Conservation (phyloP, 2,329 filamentous ascomycete species). For the Sporothrix brasiliensis region DNA sequence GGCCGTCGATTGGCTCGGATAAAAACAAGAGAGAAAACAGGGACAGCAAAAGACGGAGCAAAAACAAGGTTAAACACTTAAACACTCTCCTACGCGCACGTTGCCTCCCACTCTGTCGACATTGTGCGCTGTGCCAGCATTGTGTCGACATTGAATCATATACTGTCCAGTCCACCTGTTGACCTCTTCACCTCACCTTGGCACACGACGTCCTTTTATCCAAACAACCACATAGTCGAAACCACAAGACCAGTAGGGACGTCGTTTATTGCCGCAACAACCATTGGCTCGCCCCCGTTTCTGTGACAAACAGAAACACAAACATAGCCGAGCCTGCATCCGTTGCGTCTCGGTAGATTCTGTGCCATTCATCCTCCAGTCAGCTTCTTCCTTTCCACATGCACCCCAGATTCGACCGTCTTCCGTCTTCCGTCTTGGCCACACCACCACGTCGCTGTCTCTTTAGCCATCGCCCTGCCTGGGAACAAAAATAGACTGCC, state of each 20-base stretch:
- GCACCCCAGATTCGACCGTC: conserved; percentile 3
- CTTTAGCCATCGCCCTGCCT: neutral
- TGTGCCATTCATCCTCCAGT: neutral
- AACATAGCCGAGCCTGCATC: neutral
- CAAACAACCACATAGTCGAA: neutral
- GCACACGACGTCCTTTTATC: neutral
- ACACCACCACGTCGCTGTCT: neutral
- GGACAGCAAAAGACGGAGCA: too few species aligned
- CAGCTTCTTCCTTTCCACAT: neutral
- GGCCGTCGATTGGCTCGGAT: neutral
- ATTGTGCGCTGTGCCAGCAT: too few species aligned
- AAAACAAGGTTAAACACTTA: conserved; percentile 13
- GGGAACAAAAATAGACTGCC: conserved; percentile 5
- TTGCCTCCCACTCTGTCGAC: neutral
- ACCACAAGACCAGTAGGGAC: too few species aligned
- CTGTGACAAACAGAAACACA: conserved; percentile 7
- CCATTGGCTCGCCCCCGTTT: neutral
- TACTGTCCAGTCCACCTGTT: too few species aligned
- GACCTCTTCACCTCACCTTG: neutral
- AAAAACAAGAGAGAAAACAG: neutral
- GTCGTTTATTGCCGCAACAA: neutral
- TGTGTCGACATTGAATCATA: too few species aligned
- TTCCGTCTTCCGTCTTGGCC: neutral
- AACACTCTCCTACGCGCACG: neutral
- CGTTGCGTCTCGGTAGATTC: conserved; percentile 1